Evolutionary conservation across 2,329 filamentous ascomycete species (phyloP).

Genomic region (Xylaria sp.): DNA sequence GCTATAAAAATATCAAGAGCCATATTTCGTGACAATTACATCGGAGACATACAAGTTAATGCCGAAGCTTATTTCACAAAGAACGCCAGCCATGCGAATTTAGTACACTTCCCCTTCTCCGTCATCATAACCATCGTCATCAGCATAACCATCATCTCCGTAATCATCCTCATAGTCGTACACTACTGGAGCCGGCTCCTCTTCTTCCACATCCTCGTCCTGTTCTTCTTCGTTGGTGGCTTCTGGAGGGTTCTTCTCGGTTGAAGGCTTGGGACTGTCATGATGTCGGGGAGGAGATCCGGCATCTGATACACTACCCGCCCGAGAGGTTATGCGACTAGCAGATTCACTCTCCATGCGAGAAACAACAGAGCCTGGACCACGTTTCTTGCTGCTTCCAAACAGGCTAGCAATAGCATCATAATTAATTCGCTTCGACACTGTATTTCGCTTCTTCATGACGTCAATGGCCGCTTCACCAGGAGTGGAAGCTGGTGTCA

Average conservation of each 20-base stretch:
- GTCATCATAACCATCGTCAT: slow-evolving; percentile 50
- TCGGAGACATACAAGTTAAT: neutral
- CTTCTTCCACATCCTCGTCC: slow-evolving; percentile 53
- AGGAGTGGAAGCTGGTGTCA: slow-evolving; percentile 73
- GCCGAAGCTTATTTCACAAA: slow-evolving; percentile 1
- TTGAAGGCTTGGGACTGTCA: slow-evolving; percentile 26
- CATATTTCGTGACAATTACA: slow-evolving; percentile 10
- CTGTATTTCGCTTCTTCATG: slow-evolving; percentile 70
- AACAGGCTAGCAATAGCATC: slow-evolving; percentile 70
- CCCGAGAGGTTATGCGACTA: slow-evolving; percentile 51
- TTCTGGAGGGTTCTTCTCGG: slow-evolving; percentile 50
- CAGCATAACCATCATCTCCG: slow-evolving; percentile 35
- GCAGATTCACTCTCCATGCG: slow-evolving; percentile 57
- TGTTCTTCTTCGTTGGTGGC: slow-evolving; percentile 50
- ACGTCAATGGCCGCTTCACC: slow-evolving; percentile 76
- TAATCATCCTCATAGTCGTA: slow-evolving; percentile 50
- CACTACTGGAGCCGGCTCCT: slow-evolving; percentile 52
- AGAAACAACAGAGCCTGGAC: slow-evolving; percentile 61
- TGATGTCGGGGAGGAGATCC: slow-evolving; percentile 44
- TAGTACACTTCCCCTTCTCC: slow-evolving; percentile 47
- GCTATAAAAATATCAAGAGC: neutral
- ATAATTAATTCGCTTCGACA: slow-evolving; percentile 82
- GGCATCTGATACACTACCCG: slow-evolving; percentile 49
- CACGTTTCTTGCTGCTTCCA: slow-evolving; percentile 57
- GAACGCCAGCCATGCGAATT: slow-evolving; percentile 12